phyloP scores from a whole-genome alignment of 73 alveolate genomes.

The Paramecium tetraurelia region DNA sequence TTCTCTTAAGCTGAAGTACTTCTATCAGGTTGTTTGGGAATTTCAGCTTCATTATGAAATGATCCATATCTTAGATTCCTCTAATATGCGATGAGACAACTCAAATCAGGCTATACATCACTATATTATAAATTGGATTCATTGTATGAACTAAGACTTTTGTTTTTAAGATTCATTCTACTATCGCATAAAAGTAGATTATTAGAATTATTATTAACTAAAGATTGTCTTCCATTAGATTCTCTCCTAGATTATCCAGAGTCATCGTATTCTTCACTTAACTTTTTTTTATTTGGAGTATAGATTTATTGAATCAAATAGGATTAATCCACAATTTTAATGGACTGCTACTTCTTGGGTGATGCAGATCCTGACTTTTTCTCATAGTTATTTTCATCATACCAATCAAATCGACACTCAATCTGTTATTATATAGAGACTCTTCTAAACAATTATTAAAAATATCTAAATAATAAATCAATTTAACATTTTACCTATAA shows the following conservation, averaged over 20 bases:
- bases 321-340: neutral
- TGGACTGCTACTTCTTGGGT: neutral
- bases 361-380: slow-evolving; percentile 20
- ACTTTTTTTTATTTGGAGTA: neutral
- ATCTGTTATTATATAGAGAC: neutral
- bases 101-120: neutral
- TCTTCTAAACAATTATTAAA: neutral
- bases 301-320: neutral
- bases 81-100: neutral
- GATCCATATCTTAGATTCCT: slow-evolving; percentile 4
- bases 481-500: slow-evolving; percentile 63
- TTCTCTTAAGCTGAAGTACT: neutral
- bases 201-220: neutral
- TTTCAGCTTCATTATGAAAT: neutral
- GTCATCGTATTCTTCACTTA: slow-evolving; percentile 7
- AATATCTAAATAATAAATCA: neutral
- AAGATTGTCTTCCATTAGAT: neutral
- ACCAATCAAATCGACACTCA: slow-evolving; percentile 18
- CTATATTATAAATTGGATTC: slow-evolving; percentile 3
- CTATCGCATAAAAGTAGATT: neutral
- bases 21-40: neutral
- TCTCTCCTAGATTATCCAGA: neutral
- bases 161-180: neutral
- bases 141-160: neutral
- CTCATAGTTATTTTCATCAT: neutral